Conservation (phyloP, 495 filamentous ascomycete species). For the Apiosordaria backusii region DNA sequence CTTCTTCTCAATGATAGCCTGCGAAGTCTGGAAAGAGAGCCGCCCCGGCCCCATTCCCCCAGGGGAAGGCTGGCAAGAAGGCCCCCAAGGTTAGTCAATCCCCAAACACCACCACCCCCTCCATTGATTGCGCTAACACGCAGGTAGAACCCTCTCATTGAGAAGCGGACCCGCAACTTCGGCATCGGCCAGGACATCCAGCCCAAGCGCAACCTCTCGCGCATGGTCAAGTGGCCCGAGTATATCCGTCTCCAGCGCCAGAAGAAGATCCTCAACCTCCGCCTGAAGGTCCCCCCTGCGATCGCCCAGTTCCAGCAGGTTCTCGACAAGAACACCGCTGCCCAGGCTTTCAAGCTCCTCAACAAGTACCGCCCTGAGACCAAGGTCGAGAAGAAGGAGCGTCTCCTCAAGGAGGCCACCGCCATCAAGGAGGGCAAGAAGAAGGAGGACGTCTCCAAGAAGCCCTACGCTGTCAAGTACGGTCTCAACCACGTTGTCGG, state of each 20-base stretch:
- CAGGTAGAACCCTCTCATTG: conserved; percentile 94
- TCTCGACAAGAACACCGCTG: conserved; percentile 97
- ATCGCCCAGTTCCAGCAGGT: conserved; percentile 97
- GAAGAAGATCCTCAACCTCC: conserved; percentile 98
- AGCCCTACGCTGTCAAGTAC: conserved; percentile 99
- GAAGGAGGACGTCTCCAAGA: conserved; percentile 99
- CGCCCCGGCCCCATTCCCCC: conserved; percentile 93
- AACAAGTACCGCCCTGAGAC: conserved; percentile 99
- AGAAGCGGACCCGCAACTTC: conserved; percentile 96
- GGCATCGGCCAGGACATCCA: conserved; percentile 98
- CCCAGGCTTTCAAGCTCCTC: conserved; percentile 94
- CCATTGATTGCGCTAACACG: conserved; percentile 33
- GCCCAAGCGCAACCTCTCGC: conserved; percentile 92
- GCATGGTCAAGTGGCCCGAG: conserved; percentile 99
- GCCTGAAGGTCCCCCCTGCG: conserved; percentile 96
- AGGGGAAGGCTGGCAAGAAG: conserved; percentile 96
- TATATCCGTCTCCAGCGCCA: conserved; percentile 99
- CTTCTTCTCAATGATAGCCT: conserved; percentile 99
- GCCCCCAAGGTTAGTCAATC: conserved; percentile 73
- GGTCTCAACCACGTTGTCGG: conserved; percentile 99
- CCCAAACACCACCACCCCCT: neutral
- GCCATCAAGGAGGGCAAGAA: conserved; percentile 97
- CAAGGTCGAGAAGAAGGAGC: conserved; percentile 99
- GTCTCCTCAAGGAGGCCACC: conserved; percentile 94
- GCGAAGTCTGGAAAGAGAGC: conserved; percentile 93